Evolutionary conservation across 768 basidiomycete genomes (phyloP), one percentile per base, ranked within the genome.

Genomic region (Rhodocollybia butyracea): DNA sequence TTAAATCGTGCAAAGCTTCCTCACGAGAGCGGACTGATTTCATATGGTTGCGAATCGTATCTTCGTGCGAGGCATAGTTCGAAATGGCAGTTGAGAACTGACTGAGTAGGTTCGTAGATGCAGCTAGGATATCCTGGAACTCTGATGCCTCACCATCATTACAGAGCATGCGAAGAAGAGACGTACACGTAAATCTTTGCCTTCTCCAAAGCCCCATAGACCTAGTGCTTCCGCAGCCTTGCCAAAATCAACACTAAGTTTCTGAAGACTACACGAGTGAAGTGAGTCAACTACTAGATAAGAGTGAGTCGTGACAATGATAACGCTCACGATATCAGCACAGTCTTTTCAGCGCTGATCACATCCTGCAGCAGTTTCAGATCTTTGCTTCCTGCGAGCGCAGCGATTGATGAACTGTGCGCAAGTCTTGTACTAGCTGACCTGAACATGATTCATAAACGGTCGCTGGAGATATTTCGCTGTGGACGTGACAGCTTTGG

Each of bases 21-120:
- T 98, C 94, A 5, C 86, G 79, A 10, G 90, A 84, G 30, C 94
- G 84, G 46, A 98, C 83, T 5, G 82, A 71, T 67, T 98, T 97
- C 76, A 92, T 83, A 47, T 86, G 83, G 31, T 81, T 80, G 10
- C 91, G 82, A 48, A 95, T 80, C 5, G 76, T 70, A 45, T 84
- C 79, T 36, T 89, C 86, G 58, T 89, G 86, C 2, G 76, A 73
- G 0, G 90, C 85, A 68, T 88, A 93, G 30, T 82, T 80, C 6
- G 78, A 72, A 2, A 94, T 70, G 0, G 90, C 86, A 6, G 77
- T 69, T 2, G 88, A 79, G 62, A 89, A 88, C 59, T 89, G 83
- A 1, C 76, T 68, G 12, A 92, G 73, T 11, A 97, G 72, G 2
- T 78, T 79, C 2, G 85, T 76, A n/a, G 89, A 90, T 27, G 86